Conservation (phyloP, 257 asterid genomes). For the Catharanthus roseus region DNA sequence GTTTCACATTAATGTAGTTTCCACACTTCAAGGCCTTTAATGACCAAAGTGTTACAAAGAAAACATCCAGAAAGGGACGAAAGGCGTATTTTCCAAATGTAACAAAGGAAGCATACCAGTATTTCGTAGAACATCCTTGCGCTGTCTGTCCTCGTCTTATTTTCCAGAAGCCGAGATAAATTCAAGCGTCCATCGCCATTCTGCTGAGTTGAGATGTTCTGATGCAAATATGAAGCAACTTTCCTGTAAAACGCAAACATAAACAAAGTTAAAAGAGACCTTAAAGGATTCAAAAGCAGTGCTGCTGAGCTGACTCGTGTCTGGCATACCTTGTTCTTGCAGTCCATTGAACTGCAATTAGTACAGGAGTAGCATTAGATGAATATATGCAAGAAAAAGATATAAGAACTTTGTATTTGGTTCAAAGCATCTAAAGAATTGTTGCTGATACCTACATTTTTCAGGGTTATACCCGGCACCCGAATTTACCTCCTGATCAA, state of each 20-base stretch:
- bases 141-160: constrained; percentile 55
- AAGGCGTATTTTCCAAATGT: background rate
- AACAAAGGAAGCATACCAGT: constrained; percentile 43
- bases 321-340: constrained; percentile 59
- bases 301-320: background rate
- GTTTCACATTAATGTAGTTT: constrained; percentile 56
- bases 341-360: constrained; percentile 45
- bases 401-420: background rate
- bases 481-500: constrained; percentile 48
- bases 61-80: no score
- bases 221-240: constrained; percentile 39
- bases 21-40: constrained; percentile 62
- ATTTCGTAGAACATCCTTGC: constrained; percentile 68
- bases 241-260: constrained; percentile 32
- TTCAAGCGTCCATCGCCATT: constrained; percentile 28
- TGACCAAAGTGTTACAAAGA: background rate
- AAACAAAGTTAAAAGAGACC: constrained; percentile 5
- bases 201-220: constrained; percentile 36
- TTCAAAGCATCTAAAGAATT: constrained; percentile 1
- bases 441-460: constrained; percentile 27
- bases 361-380: constrained; percentile 7
- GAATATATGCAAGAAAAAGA: background rate
- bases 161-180: constrained; percentile 36
- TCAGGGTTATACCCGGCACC: constrained; percentile 27
- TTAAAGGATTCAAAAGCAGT: background rate